phyloP scores from a whole-genome alignment of 192 early-diverging fungal genomes.

The Gamsiella multidivaricata region DNA sequence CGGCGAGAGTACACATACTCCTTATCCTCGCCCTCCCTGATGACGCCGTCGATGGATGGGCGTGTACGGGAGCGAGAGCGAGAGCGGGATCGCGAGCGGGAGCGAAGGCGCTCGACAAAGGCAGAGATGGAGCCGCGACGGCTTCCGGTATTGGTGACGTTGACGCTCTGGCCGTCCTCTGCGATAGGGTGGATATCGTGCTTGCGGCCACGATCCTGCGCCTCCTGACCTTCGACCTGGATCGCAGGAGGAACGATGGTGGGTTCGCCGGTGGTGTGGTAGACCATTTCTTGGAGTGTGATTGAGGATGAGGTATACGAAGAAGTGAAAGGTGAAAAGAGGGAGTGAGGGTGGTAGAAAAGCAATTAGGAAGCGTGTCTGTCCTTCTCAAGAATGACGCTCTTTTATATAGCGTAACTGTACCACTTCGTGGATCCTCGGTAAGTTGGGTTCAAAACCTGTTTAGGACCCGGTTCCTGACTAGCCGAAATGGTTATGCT shows the following conservation, averaged over 20 bases:
- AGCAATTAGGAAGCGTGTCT: too few relatives aligned
- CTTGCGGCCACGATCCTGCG: slow-evolving; percentile 6
- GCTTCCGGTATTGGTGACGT: neutral
- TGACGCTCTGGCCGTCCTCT: neutral
- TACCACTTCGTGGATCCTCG: too few relatives aligned
- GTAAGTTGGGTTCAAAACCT: too few relatives aligned
- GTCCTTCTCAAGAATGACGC: too few relatives aligned
- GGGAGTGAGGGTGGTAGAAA: too few relatives aligned
- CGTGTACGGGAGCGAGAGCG: neutral
- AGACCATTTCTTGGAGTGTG: neutral
- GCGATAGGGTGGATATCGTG: neutral
- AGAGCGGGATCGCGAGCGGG: slow-evolving; percentile 31
- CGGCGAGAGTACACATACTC: slow-evolving; percentile 18
- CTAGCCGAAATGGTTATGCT: too few relatives aligned
- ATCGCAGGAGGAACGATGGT: slow-evolving; percentile 6
- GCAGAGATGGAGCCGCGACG: slow-evolving; percentile 22
- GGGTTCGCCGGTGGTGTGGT: slow-evolving; percentile 7
- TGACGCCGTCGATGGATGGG: neutral
- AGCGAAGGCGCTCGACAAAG: slow-evolving; percentile 21
- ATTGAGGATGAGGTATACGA: neutral
- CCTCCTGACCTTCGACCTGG: slow-evolving; percentile 17
- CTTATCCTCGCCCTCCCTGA: neutral
- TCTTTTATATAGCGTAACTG: too few relatives aligned
- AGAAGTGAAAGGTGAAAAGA: neutral
- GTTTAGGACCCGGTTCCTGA: too few relatives aligned